Conservation (phyloP, 2,329 filamentous ascomycete species). For the Malbranchea cinnamomea region DNA sequence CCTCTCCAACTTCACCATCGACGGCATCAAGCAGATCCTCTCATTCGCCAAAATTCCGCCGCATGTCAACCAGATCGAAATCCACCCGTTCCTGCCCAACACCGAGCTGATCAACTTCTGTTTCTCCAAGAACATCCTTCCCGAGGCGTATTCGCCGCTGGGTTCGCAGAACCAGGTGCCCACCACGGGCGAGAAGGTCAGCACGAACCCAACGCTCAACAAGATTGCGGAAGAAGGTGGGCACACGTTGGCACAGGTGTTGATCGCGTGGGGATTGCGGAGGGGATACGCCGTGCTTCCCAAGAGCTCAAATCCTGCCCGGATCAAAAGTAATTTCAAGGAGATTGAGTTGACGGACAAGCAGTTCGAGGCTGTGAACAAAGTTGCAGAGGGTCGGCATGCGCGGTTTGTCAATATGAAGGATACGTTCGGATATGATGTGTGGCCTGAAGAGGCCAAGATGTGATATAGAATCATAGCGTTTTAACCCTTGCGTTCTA, state of each 20-base stretch:
- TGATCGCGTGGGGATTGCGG: slow-evolving; percentile 51
- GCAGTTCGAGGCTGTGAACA: slow-evolving; percentile 45
- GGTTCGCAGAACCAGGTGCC: slow-evolving; percentile 57
- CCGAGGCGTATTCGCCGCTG: slow-evolving; percentile 30
- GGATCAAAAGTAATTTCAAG: slow-evolving; percentile 55
- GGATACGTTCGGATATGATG: slow-evolving; percentile 61
- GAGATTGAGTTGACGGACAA: slow-evolving; percentile 43
- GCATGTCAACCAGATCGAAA: slow-evolving; percentile 31
- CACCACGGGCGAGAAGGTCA: slow-evolving; percentile 50
- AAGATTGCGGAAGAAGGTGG: slow-evolving; percentile 42
- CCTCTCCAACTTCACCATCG: slow-evolving; percentile 58
- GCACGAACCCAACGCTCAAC: slow-evolving; percentile 44
- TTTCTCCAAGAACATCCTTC: slow-evolving; percentile 26
- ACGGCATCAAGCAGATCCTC: slow-evolving; percentile 33
- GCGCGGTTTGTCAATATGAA: slow-evolving; percentile 70
- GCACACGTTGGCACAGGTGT: slow-evolving; percentile 44
- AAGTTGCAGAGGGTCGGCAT: slow-evolving; percentile 50
- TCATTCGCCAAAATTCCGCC: slow-evolving; percentile 28
- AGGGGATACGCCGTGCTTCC: slow-evolving; percentile 54
- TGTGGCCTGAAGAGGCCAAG: slow-evolving; percentile 54
- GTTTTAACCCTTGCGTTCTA: too few species aligned
- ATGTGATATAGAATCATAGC: too few species aligned
- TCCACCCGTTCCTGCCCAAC: slow-evolving; percentile 35
- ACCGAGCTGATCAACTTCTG: slow-evolving; percentile 28
- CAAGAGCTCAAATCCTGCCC: slow-evolving; percentile 52